A percentile compares a stretch with the other conserved stretches of the same genome.
Conservation (phyloP, 257 asterid genomes). For the Lycium ferocissimum region DNA sequence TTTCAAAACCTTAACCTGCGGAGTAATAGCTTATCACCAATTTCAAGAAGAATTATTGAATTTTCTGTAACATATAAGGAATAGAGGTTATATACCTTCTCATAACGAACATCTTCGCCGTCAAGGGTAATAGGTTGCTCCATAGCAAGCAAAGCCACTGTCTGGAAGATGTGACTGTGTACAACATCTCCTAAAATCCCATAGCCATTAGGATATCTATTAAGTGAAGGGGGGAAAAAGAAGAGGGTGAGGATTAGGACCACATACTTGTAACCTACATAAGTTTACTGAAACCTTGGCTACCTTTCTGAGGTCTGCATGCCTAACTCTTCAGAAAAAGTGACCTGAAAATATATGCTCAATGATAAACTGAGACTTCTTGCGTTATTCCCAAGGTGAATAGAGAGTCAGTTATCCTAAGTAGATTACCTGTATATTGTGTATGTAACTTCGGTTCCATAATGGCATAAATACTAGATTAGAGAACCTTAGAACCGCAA, state of each 20-base stretch:
- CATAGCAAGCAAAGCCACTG: slow-evolving; percentile 66
- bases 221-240: slow-evolving; percentile 21
- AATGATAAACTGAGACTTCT: neutral
- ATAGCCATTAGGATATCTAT: slow-evolving; percentile 47
- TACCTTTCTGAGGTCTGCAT: slow-evolving; percentile 43
- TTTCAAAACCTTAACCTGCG: slow-evolving; percentile 58
- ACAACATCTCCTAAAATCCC: slow-evolving; percentile 62
- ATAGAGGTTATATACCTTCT: slow-evolving; percentile 43
- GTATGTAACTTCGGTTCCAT: slow-evolving; percentile 62
- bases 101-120: slow-evolving; percentile 59
- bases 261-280: slow-evolving; percentile 21
- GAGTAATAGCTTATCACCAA: slow-evolving; percentile 20
- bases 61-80: neutral
- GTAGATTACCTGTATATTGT: slow-evolving; percentile 49
- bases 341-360: slow-evolving; percentile 42
- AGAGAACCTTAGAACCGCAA: slow-evolving; percentile 58
- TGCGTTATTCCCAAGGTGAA: neutral
- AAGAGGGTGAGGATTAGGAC: neutral
- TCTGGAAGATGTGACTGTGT: slow-evolving; percentile 63
- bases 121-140: slow-evolving; percentile 59
- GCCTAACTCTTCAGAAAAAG: slow-evolving; percentile 49
- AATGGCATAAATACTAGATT: slow-evolving; percentile 60
- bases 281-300: slow-evolving; percentile 27
- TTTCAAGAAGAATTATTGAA: slow-evolving; percentile 27
- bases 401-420: neutral